A percentile compares a stretch with the other conserved stretches of the same genome.
Conservation (phyloP, 352 stramenopile genomes). For the Peronosclerospora sorghi region DNA sequence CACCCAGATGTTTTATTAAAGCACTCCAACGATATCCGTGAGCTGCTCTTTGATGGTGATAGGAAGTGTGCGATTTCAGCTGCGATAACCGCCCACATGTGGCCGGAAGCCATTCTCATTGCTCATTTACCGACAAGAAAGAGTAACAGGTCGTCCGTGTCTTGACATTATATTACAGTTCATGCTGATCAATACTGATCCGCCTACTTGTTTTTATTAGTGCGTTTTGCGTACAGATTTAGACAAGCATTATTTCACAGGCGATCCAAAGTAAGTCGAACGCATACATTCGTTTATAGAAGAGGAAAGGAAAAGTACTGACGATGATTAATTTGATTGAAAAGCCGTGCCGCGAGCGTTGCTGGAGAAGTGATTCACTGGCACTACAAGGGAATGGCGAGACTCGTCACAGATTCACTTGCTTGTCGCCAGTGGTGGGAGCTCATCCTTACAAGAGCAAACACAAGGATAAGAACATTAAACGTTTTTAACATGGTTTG, state of each 20-base stretch:
- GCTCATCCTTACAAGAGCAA: neutral
- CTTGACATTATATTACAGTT: neutral
- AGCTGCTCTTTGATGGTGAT: slow-evolving; percentile 66
- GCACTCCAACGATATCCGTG: slow-evolving; percentile 44
- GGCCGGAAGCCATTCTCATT: slow-evolving; percentile 81
- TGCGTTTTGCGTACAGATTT: slow-evolving; percentile 66
- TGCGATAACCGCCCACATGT: slow-evolving; percentile 77
- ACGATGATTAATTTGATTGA: slow-evolving; percentile 5
- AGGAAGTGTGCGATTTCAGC: slow-evolving; percentile 61
- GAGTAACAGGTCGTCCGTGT: slow-evolving; percentile 62
- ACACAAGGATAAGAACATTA: neutral
- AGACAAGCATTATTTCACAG: slow-evolving; percentile 60
- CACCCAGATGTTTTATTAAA: slow-evolving; percentile 38
- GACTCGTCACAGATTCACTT: slow-evolving; percentile 26
- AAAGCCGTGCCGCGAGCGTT: slow-evolving; percentile 19
- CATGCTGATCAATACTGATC: neutral
- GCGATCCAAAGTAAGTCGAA: slow-evolving; percentile 31
- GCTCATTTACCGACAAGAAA: slow-evolving; percentile 73
- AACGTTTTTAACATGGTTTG: too few species aligned
- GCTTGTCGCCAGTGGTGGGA: slow-evolving; percentile 1
- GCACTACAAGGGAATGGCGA: slow-evolving; percentile 20
- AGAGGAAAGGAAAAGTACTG: neutral
- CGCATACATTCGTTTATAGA: neutral
- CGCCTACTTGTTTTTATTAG: slow-evolving; percentile 10
- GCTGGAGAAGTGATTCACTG: slow-evolving; percentile 23